These are phyloP conservation scores for Ambrosia hybrid DNA, from an alignment of 140 eudicot genomes.

Conservation along the genomic window DNA sequence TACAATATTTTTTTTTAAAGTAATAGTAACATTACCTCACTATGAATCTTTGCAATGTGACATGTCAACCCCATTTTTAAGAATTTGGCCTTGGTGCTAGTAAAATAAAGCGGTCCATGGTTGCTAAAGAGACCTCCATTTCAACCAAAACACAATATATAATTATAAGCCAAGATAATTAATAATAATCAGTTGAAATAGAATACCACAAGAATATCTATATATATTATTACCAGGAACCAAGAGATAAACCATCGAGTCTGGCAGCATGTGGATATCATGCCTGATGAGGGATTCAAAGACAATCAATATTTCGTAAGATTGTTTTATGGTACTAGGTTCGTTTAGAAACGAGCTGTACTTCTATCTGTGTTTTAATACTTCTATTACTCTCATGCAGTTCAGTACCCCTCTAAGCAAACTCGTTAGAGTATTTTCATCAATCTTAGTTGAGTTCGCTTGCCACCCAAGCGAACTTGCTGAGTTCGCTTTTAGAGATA, in stretches of 20 bases:
- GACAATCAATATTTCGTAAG: background rate
- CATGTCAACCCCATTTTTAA: conserved; percentile 90
- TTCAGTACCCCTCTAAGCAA: no score
- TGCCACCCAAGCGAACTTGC: no score
- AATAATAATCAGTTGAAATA: background rate
- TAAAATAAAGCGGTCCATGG: conserved; percentile 93
- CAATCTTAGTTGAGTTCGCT: no score
- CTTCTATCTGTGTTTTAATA: no score
- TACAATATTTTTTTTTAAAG: background rate
- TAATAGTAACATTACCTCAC: conserved; percentile 61
- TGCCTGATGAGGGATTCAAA: conserved; percentile 54
- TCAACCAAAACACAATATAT: conserved; percentile 11
- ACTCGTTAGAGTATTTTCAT: no score
- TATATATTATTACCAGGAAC: conserved; percentile 70
- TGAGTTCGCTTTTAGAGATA: no score
- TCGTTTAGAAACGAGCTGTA: no score
- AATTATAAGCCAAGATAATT: background rate
- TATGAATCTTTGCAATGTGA: conserved; percentile 98
- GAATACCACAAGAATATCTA: background rate
- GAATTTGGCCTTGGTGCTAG: conserved; percentile 62
- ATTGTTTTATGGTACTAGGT: no score
- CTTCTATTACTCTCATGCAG: no score
- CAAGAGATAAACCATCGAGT: conserved; percentile 79
- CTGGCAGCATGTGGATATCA: conserved; percentile 85
- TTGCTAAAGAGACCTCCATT: conserved; percentile 96